These are phyloP conservation scores for Solanum appendiculatum DNA, from an alignment of 257 asterid species.

Conservation along the genomic window DNA sequence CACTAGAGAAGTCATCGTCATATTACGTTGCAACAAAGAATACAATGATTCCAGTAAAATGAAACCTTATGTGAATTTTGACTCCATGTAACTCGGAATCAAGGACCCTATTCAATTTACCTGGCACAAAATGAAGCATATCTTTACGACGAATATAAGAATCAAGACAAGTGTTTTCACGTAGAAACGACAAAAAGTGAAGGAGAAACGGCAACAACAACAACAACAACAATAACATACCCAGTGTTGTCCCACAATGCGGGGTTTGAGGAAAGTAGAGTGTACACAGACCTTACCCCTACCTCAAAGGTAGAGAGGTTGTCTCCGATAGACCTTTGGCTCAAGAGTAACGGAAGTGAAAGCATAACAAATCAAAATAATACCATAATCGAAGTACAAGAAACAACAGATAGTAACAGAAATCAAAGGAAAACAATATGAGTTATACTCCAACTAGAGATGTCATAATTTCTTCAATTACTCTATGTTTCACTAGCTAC, in stretches of 20 bases:
- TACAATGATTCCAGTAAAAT: too few relatives aligned
- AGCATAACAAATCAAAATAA: neutral
- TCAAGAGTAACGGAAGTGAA: neutral
- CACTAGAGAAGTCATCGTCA: neutral
- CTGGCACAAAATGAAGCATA: neutral
- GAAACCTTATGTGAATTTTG: neutral
- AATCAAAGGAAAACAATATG: too few relatives aligned
- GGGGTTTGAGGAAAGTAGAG: neutral
- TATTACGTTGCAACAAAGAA: too few relatives aligned
- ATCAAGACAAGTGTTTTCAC: neutral
- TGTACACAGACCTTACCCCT: neutral
- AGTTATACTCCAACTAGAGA: neutral
- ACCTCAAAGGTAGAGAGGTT: neutral
- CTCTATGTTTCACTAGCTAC: neutral
- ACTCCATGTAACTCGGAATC: neutral
- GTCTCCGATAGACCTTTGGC: fast-evolving
- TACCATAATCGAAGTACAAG: neutral
- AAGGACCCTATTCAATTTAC: neutral
- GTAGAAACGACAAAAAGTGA: neutral
- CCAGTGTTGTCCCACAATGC: neutral
- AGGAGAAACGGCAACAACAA: neutral
- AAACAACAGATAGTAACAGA: neutral
- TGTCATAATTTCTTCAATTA: neutral
- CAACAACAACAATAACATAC: neutral
- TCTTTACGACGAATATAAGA: neutral